Conservation (phyloP, 495 filamentous ascomycete genomes). For the Penicillium robsamsonii region DNA sequence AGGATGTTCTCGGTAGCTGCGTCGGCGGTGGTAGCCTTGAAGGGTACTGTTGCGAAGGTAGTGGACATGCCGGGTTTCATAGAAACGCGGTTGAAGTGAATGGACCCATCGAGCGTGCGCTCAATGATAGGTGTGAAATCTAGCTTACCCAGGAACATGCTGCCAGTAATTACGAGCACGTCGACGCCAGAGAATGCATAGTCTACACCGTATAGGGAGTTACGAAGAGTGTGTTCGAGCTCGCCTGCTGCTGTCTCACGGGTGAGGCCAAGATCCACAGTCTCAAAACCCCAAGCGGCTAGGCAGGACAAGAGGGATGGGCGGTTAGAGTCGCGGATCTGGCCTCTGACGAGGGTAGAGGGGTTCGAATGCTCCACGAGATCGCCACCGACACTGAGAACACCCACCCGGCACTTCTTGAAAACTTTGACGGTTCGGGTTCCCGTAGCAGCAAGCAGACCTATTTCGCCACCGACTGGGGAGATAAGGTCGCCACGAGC, state of each 20-base stretch:
- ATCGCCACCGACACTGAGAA: slow-evolving; percentile 93
- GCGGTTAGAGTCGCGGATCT: slow-evolving; percentile 91
- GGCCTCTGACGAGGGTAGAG: slow-evolving; percentile 65
- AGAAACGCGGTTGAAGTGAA: slow-evolving; percentile 92
- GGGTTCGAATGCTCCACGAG: slow-evolving; percentile 73
- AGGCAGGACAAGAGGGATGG: slow-evolving; percentile 79
- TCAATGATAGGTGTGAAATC: slow-evolving; percentile 97
- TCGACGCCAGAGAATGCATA: slow-evolving; percentile 51
- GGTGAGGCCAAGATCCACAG: slow-evolving; percentile 82
- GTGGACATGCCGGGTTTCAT: slow-evolving; percentile 99
- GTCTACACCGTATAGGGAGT: slow-evolving; percentile 59
- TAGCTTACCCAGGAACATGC: slow-evolving; percentile 97
- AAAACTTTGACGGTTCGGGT: slow-evolving; percentile 70
- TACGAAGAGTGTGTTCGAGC: slow-evolving; percentile 72
- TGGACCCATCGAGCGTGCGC: slow-evolving; percentile 81
- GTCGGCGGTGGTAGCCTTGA: slow-evolving; percentile 36
- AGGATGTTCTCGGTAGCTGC: slow-evolving; percentile 28
- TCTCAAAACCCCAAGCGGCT: slow-evolving; percentile 69
- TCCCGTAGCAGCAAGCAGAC: slow-evolving; percentile 82
- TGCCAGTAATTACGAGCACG: slow-evolving; percentile 87
- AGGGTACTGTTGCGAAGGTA: slow-evolving; percentile 86
- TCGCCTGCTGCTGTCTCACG: slow-evolving; percentile 68
- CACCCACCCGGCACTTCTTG: slow-evolving; percentile 73
- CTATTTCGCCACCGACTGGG: slow-evolving; percentile 84
- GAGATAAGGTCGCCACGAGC: slow-evolving; percentile 74